Conservation (phyloP, 345 rosid species). For the Murraya paniculata region DNA sequence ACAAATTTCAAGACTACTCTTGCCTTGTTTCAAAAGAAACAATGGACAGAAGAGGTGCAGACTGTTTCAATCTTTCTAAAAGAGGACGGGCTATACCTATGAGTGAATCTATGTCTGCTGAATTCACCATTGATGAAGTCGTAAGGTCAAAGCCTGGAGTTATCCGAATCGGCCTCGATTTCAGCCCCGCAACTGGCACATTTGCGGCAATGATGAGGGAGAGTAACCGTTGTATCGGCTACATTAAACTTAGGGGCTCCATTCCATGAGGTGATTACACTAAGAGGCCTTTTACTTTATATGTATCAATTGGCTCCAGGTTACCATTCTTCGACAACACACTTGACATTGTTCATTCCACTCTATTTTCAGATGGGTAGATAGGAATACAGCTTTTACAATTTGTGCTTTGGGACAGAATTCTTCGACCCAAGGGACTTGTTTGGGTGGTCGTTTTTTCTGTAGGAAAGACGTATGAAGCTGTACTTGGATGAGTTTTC, state of each 20-base stretch:
- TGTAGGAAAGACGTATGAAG: conserved; percentile 39
- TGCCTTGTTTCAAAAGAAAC: conserved; percentile 46
- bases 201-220: conserved; percentile 62
- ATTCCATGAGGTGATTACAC: conserved; percentile 52
- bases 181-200: conserved; percentile 49
- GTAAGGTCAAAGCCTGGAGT: conserved; percentile 42
- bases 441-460: conserved; percentile 59
- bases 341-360: conserved; percentile 51
- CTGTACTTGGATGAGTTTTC: conserved; percentile 42
- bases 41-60: conserved; percentile 34
- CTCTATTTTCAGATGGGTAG: conserved; percentile 52
- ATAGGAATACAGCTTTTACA: conserved; percentile 43
- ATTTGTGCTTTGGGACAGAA: conserved; percentile 48
- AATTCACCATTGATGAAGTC: conserved; percentile 53
- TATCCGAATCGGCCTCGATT: conserved; percentile 52
- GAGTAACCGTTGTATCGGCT: conserved; percentile 39
- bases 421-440: conserved; percentile 43
- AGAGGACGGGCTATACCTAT: conserved; percentile 37
- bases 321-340: conserved; percentile 58
- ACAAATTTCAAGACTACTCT: conserved; percentile 50
- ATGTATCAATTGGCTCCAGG: conserved; percentile 48
- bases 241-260: conserved; percentile 50
- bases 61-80: conserved; percentile 47
- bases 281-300: conserved; percentile 47
- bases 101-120: conserved; percentile 38